Percentiles rank a stretch among this genome's conserved stretches.
phyloP scores from a whole-genome alignment of 2,329 filamentous ascomycete genomes.

The Graphilbum fragrans region DNA sequence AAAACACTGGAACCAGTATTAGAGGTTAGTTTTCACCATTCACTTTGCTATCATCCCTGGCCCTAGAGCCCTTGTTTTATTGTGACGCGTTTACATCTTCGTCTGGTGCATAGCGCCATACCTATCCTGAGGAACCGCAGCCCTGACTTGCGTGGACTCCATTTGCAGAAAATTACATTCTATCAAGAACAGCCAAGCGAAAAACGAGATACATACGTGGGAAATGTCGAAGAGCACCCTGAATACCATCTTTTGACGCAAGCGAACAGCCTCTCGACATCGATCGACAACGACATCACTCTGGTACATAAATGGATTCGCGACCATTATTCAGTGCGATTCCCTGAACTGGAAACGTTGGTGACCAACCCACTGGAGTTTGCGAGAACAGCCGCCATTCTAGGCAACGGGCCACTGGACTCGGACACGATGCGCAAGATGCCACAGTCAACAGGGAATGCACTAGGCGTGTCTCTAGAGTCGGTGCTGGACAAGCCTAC shows the following conservation, averaged over 20 bases:
- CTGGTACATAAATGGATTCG: conserved; percentile 93
- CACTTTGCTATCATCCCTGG: neutral
- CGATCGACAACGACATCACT: conserved; percentile 85
- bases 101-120: neutral
- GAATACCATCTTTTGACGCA: conserved; percentile 83
- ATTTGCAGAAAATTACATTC: conserved; percentile 64
- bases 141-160: conserved; percentile 50
- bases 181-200: conserved; percentile 59
- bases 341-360: conserved; percentile 82
- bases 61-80: neutral
- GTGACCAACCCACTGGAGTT: conserved; percentile 91
- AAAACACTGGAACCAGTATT: conserved; percentile 69
- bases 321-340: conserved; percentile 88
- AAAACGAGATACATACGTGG: conserved; percentile 51
- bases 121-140: conserved; percentile 33
- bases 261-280: conserved; percentile 80
- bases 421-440: conserved; percentile 67
- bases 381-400: conserved; percentile 84
- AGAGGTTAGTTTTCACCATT: conserved; percentile 49
- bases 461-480: conserved; percentile 62
- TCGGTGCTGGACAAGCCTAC: conserved; percentile 78
- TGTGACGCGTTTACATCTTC: conserved; percentile 50
- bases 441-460: conserved; percentile 65
- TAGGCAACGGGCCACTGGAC: conserved; percentile 85
- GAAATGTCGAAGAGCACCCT: conserved; percentile 82